Percentiles rank a stretch among this genome's conserved stretches.
Conservation (phyloP, 2,329 filamentous ascomycete species). For the Curvularia lunata region DNA sequence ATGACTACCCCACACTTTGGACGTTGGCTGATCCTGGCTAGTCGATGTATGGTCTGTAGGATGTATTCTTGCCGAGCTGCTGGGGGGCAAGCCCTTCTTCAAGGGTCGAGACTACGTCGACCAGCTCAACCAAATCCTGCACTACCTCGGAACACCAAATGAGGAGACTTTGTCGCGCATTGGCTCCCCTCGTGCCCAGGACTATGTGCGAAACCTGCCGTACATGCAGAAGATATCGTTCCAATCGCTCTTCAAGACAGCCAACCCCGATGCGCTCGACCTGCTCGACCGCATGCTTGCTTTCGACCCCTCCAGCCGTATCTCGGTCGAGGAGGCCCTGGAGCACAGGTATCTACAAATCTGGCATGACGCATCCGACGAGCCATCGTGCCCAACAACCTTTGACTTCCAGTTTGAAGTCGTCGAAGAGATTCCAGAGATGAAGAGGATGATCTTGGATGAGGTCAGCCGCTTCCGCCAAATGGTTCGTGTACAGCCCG, state of each 20-base stretch:
- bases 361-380: slow-evolving; percentile 97
- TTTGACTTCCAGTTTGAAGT: slow-evolving; percentile 99
- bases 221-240: slow-evolving; percentile 95
- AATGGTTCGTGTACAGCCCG: slow-evolving; percentile 55
- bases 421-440: slow-evolving; percentile 91
- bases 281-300: slow-evolving; percentile 96
- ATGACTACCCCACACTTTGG: slow-evolving; percentile 12
- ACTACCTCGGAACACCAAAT: slow-evolving; percentile 95
- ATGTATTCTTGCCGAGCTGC: slow-evolving; percentile 93
- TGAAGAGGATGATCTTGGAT: slow-evolving; percentile 97
- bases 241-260: slow-evolving; percentile 85
- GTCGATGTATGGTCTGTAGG: slow-evolving; percentile 99
- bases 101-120: slow-evolving; percentile 99
- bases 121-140: slow-evolving; percentile 98
- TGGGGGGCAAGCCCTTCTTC: slow-evolving; percentile 97
- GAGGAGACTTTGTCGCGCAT: slow-evolving; percentile 94
- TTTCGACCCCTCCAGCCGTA: slow-evolving; percentile 92
- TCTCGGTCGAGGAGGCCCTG: slow-evolving; percentile 91
- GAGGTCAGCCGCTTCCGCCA: slow-evolving; percentile 88
- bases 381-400: slow-evolving; percentile 88
- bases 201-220: slow-evolving; percentile 96
- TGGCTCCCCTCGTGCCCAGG: slow-evolving; percentile 92
- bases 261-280: slow-evolving; percentile 94
- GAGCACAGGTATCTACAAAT: slow-evolving; percentile 97
- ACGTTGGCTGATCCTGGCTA: slow-evolving; percentile 50